Conservation (phyloP, 805 yeast genomes). For the Limtongia smithiae region DNA sequence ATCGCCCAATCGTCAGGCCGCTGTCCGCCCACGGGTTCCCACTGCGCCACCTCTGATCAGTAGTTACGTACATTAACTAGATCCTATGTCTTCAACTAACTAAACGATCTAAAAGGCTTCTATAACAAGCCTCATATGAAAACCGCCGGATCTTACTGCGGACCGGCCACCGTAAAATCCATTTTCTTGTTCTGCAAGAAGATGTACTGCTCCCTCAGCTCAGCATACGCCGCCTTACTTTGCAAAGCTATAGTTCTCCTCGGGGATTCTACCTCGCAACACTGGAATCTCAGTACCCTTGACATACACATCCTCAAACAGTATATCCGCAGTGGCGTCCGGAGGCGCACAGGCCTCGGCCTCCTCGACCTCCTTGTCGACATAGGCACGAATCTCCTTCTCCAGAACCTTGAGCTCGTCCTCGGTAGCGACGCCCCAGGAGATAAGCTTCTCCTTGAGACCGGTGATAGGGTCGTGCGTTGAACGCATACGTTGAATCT, state of each 20-base stretch:
- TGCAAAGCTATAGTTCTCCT: slow-evolving; percentile 85
- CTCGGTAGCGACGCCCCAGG: slow-evolving; percentile 82
- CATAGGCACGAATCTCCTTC: slow-evolving; percentile 93
- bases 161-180: slow-evolving; percentile 19
- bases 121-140: too few species aligned
- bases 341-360: slow-evolving; percentile 96
- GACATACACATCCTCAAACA: slow-evolving; percentile 95
- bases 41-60: too few species aligned
- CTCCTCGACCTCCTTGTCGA: slow-evolving; percentile 87
- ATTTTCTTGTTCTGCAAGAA: neutral
- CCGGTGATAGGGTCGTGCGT: slow-evolving; percentile 98
- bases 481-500: slow-evolving; percentile 98
- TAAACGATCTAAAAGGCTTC: too few species aligned
- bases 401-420: slow-evolving; percentile 92
- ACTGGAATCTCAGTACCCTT: slow-evolving; percentile 90
- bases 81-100: too few species aligned
- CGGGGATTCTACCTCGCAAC: slow-evolving; percentile 94
- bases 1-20: too few species aligned
- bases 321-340: slow-evolving; percentile 88
- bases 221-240: neutral
- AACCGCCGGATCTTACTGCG: slow-evolving; percentile 1
- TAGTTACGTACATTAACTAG: too few species aligned
- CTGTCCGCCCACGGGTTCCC: too few species aligned
- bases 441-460: slow-evolving; percentile 79
- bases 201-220: neutral